These are phyloP conservation scores for Monarda citriodora DNA, from an alignment of 305 asterid species.

Conservation along the genomic window DNA sequence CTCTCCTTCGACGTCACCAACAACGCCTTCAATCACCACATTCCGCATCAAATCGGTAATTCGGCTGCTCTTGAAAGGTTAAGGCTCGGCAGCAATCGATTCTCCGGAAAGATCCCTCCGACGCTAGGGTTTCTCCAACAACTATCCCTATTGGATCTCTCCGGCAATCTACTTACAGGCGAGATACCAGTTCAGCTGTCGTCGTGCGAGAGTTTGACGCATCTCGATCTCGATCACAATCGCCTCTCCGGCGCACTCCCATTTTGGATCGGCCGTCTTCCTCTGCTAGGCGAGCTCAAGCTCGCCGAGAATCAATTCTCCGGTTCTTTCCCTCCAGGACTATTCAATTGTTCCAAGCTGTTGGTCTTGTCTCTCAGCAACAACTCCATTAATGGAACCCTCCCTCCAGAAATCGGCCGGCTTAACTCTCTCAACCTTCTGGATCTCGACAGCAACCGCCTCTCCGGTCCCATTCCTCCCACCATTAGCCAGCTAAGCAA, in stretches of 20 bases:
- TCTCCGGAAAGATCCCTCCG: constrained; percentile 76
- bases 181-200: constrained; percentile 77
- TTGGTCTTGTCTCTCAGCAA: constrained; percentile 55
- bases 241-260: constrained; percentile 72
- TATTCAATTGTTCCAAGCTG: constrained; percentile 77
- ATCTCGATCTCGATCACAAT: constrained; percentile 84
- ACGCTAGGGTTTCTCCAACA: constrained; percentile 63
- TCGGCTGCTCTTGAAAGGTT: constrained; percentile 76
- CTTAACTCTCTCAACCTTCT: constrained; percentile 79
- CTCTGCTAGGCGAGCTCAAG: constrained; percentile 85
- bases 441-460: constrained; percentile 59
- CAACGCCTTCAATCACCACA: constrained; percentile 67
- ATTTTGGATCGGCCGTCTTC: constrained; percentile 77
- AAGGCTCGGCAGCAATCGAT: constrained; percentile 71
- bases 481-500: constrained; percentile 61
- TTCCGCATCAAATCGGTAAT: constrained; percentile 68
- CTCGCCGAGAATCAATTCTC: constrained; percentile 66
- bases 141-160: constrained; percentile 72
- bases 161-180: constrained; percentile 68
- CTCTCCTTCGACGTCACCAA: constrained; percentile 85
- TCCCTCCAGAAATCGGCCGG: constrained; percentile 61
- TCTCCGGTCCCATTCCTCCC: constrained; percentile 75
- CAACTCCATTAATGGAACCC: constrained; percentile 68
- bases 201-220: constrained; percentile 62
- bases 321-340: constrained; percentile 57